Conservation (phyloP, 768 basidiomycete genomes). For the Saitozyma podzolica region DNA sequence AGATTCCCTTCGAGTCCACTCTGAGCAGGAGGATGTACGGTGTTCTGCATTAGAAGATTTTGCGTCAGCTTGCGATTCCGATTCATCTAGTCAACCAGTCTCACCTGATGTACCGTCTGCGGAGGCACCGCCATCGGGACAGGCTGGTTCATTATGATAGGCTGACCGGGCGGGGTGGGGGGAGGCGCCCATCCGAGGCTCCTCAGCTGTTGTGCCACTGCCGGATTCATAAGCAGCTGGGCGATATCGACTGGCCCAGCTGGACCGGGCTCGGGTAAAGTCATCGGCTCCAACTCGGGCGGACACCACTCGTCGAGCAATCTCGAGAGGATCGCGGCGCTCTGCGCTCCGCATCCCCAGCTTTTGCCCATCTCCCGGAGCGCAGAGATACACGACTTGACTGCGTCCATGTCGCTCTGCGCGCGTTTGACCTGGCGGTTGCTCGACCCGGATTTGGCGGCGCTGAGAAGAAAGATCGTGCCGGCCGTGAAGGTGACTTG, state of each 20-base stretch:
- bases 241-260: neutral
- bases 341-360: conserved; percentile 61
- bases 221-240: neutral
- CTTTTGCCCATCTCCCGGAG: conserved; percentile 61
- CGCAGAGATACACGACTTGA: conserved; percentile 56
- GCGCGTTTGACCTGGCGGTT: conserved; percentile 49
- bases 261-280: neutral
- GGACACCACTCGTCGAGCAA: conserved; percentile 53
- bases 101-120: no score
- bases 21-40: no score
- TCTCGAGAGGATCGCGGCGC: conserved; percentile 58
- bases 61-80: no score
- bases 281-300: neutral
- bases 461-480: conserved; percentile 47
- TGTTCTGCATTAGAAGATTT: no score
- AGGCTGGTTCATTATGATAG: neutral
- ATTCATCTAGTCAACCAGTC: no score
- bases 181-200: neutral
- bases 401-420: conserved; percentile 50
- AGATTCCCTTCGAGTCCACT: no score
- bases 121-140: neutral
- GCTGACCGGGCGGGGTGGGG: neutral
- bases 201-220: neutral
- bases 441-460: conserved; percentile 47
- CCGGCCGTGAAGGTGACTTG: conserved; percentile 31